A percentile compares a stretch with the other conserved stretches of the same genome.
phyloP scores from a whole-genome alignment of 768 basidiomycete species.

The Suillus occidentalis region DNA sequence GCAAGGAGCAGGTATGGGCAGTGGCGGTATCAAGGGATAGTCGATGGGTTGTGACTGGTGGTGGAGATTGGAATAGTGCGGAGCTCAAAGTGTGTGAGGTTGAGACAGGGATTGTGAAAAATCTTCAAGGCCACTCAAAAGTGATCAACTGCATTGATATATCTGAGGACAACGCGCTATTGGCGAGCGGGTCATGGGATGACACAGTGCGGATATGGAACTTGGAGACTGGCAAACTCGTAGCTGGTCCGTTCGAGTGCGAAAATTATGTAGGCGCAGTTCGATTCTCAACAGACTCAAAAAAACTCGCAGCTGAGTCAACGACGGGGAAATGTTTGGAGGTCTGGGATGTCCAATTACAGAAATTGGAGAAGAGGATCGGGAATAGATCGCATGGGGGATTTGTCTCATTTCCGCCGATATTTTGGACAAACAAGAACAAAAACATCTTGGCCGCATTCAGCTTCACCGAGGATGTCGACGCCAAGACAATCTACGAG shows the following conservation, averaged over 20 bases:
- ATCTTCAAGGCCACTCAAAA: neutral
- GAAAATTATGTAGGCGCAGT: too few species aligned
- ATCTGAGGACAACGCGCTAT: too few species aligned
- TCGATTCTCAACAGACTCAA: too few species aligned
- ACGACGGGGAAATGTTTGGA: too few species aligned
- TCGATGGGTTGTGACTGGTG: neutral
- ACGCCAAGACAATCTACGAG: neutral
- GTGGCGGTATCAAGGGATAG: neutral
- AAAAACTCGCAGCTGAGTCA: too few species aligned
- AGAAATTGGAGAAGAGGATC: neutral
- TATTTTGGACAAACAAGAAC: neutral
- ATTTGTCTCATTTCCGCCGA: too few species aligned
- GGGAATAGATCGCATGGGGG: neutral
- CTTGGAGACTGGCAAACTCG: too few species aligned
- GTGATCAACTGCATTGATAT: neutral
- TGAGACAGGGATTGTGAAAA: neutral
- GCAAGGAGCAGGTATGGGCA: neutral
- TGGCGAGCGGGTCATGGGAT: too few species aligned
- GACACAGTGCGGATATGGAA: too few species aligned
- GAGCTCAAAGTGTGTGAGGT: neutral
- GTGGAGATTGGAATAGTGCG: too few species aligned
- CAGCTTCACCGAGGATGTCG: too few species aligned
- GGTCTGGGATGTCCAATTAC: neutral
- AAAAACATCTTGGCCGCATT: neutral
- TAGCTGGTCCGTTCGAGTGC: too few species aligned